Evolutionary conservation across 306 rosid genomes (phyloP).

Genomic region (Hippophae rhamnoides): DNA sequence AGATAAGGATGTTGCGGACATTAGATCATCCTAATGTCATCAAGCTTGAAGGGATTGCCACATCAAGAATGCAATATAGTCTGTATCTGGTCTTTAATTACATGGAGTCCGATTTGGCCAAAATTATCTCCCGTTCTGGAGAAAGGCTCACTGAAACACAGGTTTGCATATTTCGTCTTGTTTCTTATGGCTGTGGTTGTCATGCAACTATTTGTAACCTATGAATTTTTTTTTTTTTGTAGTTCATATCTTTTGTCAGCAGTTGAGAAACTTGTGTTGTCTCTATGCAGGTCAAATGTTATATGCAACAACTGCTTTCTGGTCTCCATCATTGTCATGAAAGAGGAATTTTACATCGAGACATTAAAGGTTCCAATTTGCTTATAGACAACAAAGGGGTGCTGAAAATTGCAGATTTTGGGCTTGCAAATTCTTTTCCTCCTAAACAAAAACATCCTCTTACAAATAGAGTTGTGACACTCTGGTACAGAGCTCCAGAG

Average conservation of each 20-base stretch:
- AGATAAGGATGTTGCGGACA: slow-evolving; percentile 41
- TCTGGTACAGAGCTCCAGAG: slow-evolving; percentile 88
- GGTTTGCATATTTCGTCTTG: slow-evolving; percentile 26
- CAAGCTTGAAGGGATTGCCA: slow-evolving; percentile 63
- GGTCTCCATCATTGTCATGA: slow-evolving; percentile 69
- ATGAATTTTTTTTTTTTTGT: too few relatives aligned
- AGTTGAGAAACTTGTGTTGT: not conserved
- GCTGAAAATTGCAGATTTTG: slow-evolving; percentile 79
- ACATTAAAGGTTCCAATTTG: slow-evolving; percentile 69
- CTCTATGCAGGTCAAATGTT: slow-evolving; percentile 55
- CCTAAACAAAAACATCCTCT: slow-evolving; percentile 35
- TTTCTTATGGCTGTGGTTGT: not conserved
- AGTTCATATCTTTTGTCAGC: not conserved
- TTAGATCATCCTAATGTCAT: slow-evolving; percentile 69
- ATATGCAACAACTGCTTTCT: slow-evolving; percentile 65
- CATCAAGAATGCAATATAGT: slow-evolving; percentile 74
- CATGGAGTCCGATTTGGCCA: slow-evolving; percentile 49
- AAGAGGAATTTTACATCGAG: slow-evolving; percentile 56
- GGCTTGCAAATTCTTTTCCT: slow-evolving; percentile 47
- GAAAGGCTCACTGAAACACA: slow-evolving; percentile 51
- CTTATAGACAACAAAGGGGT: slow-evolving; percentile 52
- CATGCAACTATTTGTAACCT: too few relatives aligned
- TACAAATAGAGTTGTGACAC: slow-evolving; percentile 75
- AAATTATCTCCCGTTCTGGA: slow-evolving; percentile 43
- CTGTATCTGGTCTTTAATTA: slow-evolving; percentile 55